These are phyloP conservation scores for Starmerella bombicola DNA, from an alignment of 805 yeast species.

Conservation along the genomic window DNA sequence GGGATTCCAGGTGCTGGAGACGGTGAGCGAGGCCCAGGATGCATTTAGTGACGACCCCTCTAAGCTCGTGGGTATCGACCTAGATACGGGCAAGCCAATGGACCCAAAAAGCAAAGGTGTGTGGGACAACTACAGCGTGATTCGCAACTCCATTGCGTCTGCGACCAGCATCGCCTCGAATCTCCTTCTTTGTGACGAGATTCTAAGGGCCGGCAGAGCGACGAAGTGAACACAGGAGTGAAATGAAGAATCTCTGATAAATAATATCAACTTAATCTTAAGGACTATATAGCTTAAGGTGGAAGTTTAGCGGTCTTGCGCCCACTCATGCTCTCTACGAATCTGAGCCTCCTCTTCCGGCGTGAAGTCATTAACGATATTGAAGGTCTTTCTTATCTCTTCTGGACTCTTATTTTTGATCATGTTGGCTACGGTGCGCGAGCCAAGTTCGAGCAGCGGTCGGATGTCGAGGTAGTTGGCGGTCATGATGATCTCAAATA, in stretches of 20 bases:
- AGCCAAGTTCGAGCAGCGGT: conserved; percentile 36
- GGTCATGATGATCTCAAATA: conserved; percentile 37
- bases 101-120: conserved; percentile 90
- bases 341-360: conserved; percentile 40
- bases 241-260: no score
- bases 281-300: no score
- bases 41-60: conserved; percentile 42
- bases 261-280: no score
- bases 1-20: conserved; percentile 85
- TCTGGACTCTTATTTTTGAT: conserved; percentile 37
- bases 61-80: conserved; percentile 78
- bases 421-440: conserved; percentile 40
- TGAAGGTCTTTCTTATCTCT: conserved; percentile 36
- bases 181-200: conserved; percentile 84
- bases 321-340: conserved; percentile 38
- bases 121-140: conserved; percentile 91
- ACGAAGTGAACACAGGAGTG: conserved; percentile 36
- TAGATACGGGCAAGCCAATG: conserved; percentile 85
- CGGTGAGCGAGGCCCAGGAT: conserved; percentile 80
- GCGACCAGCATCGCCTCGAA: conserved; percentile 93
- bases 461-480: conserved; percentile 38
- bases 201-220: conserved; percentile 91
- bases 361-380: conserved; percentile 36
- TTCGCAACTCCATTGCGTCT: conserved; percentile 81
- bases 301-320: conserved; percentile 25